Base-by-base conservation (phyloP, 2,329 filamentous ascomycete genomes). In the Trichoderma koningii region DNA sequence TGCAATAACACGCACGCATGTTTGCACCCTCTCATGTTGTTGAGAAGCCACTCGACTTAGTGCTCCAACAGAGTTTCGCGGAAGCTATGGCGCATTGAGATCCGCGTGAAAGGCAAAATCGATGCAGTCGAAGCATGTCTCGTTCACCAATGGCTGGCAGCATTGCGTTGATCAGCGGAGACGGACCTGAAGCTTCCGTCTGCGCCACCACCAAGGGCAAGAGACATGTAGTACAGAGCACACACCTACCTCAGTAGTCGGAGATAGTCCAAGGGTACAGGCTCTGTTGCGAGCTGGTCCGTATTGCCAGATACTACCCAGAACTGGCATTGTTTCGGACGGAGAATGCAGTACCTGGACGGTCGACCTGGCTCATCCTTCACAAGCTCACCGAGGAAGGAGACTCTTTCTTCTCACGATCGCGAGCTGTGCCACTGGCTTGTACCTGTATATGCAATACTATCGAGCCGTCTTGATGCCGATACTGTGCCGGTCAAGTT, bases 51-150 rank as follows among this genome's bases (percentile, higher is more conserved):
- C 28, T 14, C 42, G 19, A 6, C n/a, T 50, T 63, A 63, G 50
- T 55, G 41, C 50, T 26, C 7, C n/a, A 63, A 63, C 50, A 63
- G 30, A 63, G 60, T 63, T 63, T 44, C 51, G 48, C 60, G 38
- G 56, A 38, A 45, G 19, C 44, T 14, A 53, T 62, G n/a, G 14
- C 53, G 50, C 51, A 48, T 45, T 26, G 44, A 59, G 38, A 28
- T 28, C 45, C 15, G 34, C 9, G 28, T 21, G 4, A 38, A 38
- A 38, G 12, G 34, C 3, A 38, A 38, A 38, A 5, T 12, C 34
- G 34, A 38, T 38, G 34, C 34, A 38, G 34, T 38, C 21, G 21
- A 23, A 23, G 21, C 21, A 2, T 23, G 21, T 23, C 14, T 14
- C 34, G 44, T 47, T 45, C 30, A 47, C 41, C 23, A 63, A 51